A percentile compares a stretch with the other conserved stretches of the same genome.
phyloP scores from a whole-genome alignment of 192 early-diverging fungal genomes.

The Backusella morwellensis region DNA sequence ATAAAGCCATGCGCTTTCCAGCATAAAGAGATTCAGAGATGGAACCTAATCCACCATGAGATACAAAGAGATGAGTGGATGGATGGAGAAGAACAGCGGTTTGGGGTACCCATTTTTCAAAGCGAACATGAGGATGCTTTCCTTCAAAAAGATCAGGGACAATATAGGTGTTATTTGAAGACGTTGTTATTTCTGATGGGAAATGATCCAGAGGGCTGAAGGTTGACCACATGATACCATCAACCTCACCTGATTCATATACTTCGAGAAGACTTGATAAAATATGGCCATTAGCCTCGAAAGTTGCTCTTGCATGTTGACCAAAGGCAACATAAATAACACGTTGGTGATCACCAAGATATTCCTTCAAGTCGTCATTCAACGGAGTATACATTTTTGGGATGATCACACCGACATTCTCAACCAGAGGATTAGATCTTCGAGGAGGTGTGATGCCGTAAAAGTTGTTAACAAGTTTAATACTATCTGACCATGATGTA shows the following conservation, averaged over 20 bases:
- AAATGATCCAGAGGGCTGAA: background rate
- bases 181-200: background rate
- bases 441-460: slow-evolving; percentile 23
- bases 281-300: slow-evolving; percentile 6
- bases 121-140: background rate
- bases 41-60: slow-evolving; percentile 26
- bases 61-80: slow-evolving; percentile 23
- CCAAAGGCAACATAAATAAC: slow-evolving; percentile 37
- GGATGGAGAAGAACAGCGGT: slow-evolving; percentile 29
- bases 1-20: slow-evolving; percentile 24
- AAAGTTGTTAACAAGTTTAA: slow-evolving; percentile 27
- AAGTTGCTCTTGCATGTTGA: slow-evolving; percentile 4
- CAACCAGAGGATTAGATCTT: slow-evolving; percentile 16
- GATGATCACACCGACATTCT: slow-evolving; percentile 31
- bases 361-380: background rate
- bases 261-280: slow-evolving; percentile 19
- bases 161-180: background rate
- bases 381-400: slow-evolving; percentile 18
- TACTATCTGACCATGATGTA: background rate
- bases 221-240: slow-evolving; percentile 37
- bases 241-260: slow-evolving; percentile 18
- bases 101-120: slow-evolving; percentile 28
- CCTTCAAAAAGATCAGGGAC: background rate
- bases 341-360: slow-evolving; percentile 14
- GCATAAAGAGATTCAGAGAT: slow-evolving; percentile 29